Conservation (phyloP, 768 basidiomycete genomes). For the Tephrocybe sp. region DNA sequence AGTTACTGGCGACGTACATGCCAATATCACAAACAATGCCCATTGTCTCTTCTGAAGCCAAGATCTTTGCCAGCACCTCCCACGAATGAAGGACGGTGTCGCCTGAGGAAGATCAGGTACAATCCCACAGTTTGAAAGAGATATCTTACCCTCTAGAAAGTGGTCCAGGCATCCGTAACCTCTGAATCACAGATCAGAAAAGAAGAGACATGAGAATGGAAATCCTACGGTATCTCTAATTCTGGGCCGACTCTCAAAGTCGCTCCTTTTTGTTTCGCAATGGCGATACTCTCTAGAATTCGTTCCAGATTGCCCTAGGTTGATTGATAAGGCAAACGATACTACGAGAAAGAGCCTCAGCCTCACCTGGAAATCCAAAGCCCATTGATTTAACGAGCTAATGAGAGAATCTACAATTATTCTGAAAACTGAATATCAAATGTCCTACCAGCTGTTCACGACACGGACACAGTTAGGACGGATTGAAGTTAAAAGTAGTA, state of each 20-base stretch:
- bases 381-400: slow-evolving; percentile 97
- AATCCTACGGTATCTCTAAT: slow-evolving; percentile 81
- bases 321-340: neutral
- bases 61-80: slow-evolving; percentile 93
- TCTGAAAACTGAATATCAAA: neutral
- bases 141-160: slow-evolving; percentile 80
- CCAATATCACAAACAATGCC: slow-evolving; percentile 97
- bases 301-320: slow-evolving; percentile 88
- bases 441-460: slow-evolving; percentile 14
- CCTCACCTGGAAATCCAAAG: slow-evolving; percentile 87
- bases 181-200: slow-evolving; percentile 34
- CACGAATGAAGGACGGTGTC: slow-evolving; percentile 96
- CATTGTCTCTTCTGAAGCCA: slow-evolving; percentile 70
- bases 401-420: slow-evolving; percentile 2
- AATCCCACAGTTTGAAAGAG: neutral
- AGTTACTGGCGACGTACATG: slow-evolving; percentile 56
- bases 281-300: slow-evolving; percentile 81
- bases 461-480: neutral
- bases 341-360: slow-evolving; percentile 4
- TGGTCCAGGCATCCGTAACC: slow-evolving; percentile 98
- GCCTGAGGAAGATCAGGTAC: slow-evolving; percentile 43
- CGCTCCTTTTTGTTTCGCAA: slow-evolving; percentile 88
- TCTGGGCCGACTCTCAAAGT: slow-evolving; percentile 94
- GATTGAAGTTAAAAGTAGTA: neutral
- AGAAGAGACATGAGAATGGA: neutral